Conservation (phyloP, 345 rosid species). For the Ceriops decandra region DNA sequence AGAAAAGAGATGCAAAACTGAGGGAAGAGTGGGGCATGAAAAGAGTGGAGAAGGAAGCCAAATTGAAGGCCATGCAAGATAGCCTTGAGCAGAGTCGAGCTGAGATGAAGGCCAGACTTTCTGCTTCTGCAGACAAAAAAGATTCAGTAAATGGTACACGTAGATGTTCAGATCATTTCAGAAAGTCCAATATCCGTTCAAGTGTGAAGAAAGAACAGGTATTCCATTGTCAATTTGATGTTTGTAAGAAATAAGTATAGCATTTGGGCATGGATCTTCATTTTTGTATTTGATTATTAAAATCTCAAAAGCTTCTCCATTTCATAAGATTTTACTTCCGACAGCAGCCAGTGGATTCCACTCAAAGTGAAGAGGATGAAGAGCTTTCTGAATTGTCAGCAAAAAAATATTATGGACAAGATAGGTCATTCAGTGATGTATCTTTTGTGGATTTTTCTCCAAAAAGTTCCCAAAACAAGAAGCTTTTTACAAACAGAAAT, state of each 20-base stretch:
- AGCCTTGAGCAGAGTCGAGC: constrained; percentile 68
- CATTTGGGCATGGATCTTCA: constrained; percentile 12
- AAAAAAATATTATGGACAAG: constrained; percentile 41
- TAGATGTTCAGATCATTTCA: constrained; percentile 59
- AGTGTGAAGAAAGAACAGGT: constrained; percentile 75
- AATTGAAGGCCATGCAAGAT: constrained; percentile 76
- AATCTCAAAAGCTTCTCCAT: constrained; percentile 17
- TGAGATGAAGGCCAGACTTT: constrained; percentile 72
- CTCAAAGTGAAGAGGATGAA: constrained; percentile 74
- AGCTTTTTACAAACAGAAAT: constrained; percentile 45
- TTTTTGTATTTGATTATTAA: not conserved
- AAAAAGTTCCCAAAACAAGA: constrained; percentile 49
- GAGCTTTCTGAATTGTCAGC: constrained; percentile 41
- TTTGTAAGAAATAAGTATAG: constrained; percentile 8
- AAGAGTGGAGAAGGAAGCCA: constrained; percentile 75
- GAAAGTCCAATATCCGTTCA: constrained; percentile 45
- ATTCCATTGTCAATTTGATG: constrained; percentile 21
- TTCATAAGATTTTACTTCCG: constrained; percentile 40
- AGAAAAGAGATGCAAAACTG: constrained; percentile 80
- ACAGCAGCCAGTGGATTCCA: constrained; percentile 59
- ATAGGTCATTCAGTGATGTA: constrained; percentile 40
- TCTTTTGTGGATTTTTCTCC: constrained; percentile 41
- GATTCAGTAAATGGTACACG: constrained; percentile 42
- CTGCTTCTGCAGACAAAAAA: constrained; percentile 35
- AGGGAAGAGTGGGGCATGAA: constrained; percentile 73